phyloP scores from a whole-genome alignment of 1,284 basidiomycete species.

The Boletus coffeatus region DNA sequence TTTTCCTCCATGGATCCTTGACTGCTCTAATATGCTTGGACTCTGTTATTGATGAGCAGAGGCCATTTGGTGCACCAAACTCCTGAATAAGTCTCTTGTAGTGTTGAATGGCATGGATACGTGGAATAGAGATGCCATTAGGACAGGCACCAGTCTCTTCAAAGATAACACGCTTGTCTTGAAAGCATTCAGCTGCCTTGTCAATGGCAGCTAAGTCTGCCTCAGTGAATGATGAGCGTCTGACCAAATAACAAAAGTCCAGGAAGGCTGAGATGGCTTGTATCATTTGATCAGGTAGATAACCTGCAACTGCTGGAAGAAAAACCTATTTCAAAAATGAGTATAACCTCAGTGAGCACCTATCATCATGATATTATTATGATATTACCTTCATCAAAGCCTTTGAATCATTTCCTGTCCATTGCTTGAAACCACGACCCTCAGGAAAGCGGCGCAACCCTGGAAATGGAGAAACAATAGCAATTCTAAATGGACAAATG shows the following conservation, averaged over 20 bases:
- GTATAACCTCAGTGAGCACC: too few species aligned
- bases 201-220: background rate
- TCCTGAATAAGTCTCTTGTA: background rate
- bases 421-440: background rate
- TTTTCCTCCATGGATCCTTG: background rate
- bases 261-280: background rate
- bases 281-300: background rate
- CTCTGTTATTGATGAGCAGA: background rate
- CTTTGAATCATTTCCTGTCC: conserved; percentile 1
- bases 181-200: background rate
- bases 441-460: background rate
- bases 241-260: background rate
- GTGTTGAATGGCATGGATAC: background rate
- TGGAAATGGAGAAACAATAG: background rate
- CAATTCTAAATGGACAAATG: background rate
- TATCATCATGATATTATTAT: background rate
- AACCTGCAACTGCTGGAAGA: background rate
- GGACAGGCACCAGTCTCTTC: background rate
- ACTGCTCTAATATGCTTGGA: background rate
- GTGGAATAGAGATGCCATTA: background rate
- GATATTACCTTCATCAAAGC: background rate
- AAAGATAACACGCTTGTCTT: background rate
- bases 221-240: background rate
- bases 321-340: background rate
- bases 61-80: background rate